These are phyloP conservation scores for Raddia distichophylla DNA, from an alignment of 176 grass and related monocot genomes.

Conservation along the genomic window DNA sequence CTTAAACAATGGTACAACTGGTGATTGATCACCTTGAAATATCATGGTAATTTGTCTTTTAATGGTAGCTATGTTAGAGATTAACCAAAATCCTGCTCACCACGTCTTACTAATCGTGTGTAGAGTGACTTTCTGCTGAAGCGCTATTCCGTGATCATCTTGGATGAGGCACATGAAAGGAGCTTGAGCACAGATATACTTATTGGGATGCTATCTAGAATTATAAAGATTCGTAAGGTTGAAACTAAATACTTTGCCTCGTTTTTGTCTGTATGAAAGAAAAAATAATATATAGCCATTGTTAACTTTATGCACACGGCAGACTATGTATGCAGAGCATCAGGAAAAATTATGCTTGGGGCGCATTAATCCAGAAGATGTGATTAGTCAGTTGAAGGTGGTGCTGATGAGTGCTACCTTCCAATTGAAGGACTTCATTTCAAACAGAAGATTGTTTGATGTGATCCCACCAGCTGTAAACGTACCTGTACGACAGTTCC, in stretches of 20 bases:
- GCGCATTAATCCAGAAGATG: constrained; percentile 58
- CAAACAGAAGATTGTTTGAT: constrained; percentile 85
- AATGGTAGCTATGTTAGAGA: no score
- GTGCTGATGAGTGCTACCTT: constrained; percentile 98
- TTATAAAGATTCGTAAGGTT: constrained; percentile 86
- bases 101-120: constrained; percentile 34
- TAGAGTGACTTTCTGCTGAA: constrained; percentile 87
- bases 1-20: no score
- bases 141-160: constrained; percentile 72
- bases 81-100: constrained; percentile 1
- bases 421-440: constrained; percentile 81
- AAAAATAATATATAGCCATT: neutral
- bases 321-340: constrained; percentile 63
- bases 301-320: constrained; percentile 49
- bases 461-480: constrained; percentile 73
- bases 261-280: neutral
- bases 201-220: constrained; percentile 95
- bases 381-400: constrained; percentile 78
- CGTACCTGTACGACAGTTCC: constrained; percentile 83
- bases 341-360: constrained; percentile 62
- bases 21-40: no score
- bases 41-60: no score
- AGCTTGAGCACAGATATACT: constrained; percentile 99
- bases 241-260: constrained; percentile 35
- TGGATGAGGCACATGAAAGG: constrained; percentile 99